Base-by-base conservation (phyloP, 371 early-diverging fungal genomes). In the Funneliformis caledonium region DNA sequence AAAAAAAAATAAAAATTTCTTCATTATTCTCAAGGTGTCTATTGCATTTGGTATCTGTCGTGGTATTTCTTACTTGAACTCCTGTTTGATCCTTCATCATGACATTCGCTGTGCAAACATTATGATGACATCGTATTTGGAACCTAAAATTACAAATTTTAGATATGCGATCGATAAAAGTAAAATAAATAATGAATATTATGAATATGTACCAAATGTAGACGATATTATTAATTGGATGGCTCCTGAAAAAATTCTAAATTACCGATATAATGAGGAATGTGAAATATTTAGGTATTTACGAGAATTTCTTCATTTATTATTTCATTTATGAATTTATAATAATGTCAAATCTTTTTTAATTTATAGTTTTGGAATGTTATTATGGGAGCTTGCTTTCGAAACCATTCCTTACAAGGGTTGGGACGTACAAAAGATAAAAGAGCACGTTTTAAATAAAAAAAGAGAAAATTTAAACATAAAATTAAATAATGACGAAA, bases 141-240 rank as follows among this genome's bases (percentile, higher is more conserved):
- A 48, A 33, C 48, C 52, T 59, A 43, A 75, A 75, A 19, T 80
- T 45, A 56, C 72, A 19, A 80, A 80, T 22, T 80, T 80, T 42
- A 22, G 60, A 19, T 50, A 67, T 69, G 42, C 50, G 2, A 70
- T 72, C 14, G 10, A 26, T 16, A 37, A 77, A 37, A 1, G 2
- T 37, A 37, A 37, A 37, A 37, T 1, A 37, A n/a, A 37, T 3
- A 26, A 26, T 26, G 26, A 26, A 37, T 37, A 37, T 37, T 37
- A 37, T 37, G 37, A 37, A 37, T 37, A 1, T 2, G 1, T 37
- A 2, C 37, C 37, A 37, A 37, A 37, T 37, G 0, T 37, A 37
- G 37, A 22, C 16, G 9, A 42, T 6, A 12, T 45, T 12, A 22
- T 72, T 33, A 31, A 43, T 48, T 72, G 72, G 72, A 16, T 45